Evolutionary conservation across 148 eudicot genomes (phyloP).

Genomic region (Chenopodium album): DNA sequence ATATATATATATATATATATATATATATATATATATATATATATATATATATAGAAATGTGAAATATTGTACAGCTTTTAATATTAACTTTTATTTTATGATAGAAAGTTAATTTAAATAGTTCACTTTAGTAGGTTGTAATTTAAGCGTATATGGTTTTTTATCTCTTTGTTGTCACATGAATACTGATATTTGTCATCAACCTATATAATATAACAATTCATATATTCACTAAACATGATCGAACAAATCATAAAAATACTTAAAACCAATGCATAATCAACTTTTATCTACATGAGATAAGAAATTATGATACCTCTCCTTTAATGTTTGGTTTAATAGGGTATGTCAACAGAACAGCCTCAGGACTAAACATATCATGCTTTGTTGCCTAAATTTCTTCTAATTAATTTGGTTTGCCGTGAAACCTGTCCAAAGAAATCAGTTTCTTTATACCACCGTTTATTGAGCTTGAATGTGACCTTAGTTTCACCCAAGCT

Average conservation of each 20-base stretch:
- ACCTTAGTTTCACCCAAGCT: constrained; percentile 71
- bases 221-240: neutral
- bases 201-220: constrained; percentile 39
- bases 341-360: constrained; percentile 76
- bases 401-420: neutral
- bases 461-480: constrained; percentile 69
- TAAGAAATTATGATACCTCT: constrained; percentile 40
- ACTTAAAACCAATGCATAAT: neutral
- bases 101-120: too few relatives aligned
- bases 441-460: constrained; percentile 35
- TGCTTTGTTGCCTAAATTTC: neutral
- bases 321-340: constrained; percentile 62
- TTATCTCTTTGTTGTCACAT: constrained; percentile 61
- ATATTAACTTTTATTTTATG: too few relatives aligned
- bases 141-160: too few relatives aligned
- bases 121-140: too few relatives aligned
- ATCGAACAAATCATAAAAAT: neutral
- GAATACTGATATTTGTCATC: constrained; percentile 94
- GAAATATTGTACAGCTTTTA: too few relatives aligned
- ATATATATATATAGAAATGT: too few relatives aligned
- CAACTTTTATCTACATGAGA: neutral
- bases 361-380: constrained; percentile 45
- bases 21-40: too few relatives aligned
- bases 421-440: too few relatives aligned
- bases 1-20: too few relatives aligned